Percentiles rank a stretch among this genome's conserved stretches.
Evolutionary conservation across 2,329 filamentous ascomycete genomes (phyloP).

Genomic region (Fusarium sororula): DNA sequence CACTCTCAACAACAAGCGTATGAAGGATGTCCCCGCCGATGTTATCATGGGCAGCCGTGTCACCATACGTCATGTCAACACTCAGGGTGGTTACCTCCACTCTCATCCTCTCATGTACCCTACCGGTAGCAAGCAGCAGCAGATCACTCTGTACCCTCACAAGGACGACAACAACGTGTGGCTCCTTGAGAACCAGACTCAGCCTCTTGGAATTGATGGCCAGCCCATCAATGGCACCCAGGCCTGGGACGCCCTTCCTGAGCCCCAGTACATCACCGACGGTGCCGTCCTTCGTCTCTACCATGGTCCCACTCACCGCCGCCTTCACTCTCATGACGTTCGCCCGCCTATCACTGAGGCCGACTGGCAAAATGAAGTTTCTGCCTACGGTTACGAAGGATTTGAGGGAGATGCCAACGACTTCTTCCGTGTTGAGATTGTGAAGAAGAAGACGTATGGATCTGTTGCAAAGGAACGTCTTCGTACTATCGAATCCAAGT

Average conservation of each 20-base stretch:
- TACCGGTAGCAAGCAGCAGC: constrained; percentile 96
- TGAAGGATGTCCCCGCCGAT: constrained; percentile 94
- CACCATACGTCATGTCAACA: constrained; percentile 91
- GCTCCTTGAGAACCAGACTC: constrained; percentile 94
- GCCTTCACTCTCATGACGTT: constrained; percentile 95
- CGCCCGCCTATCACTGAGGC: constrained; percentile 86
- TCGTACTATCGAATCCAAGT: constrained; percentile 96
- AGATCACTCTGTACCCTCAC: constrained; percentile 97
- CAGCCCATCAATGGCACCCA: constrained; percentile 80
- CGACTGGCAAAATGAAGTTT: constrained; percentile 96
- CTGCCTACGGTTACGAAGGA: constrained; percentile 95
- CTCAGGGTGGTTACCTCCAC: constrained; percentile 96
- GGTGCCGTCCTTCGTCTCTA: constrained; percentile 85
- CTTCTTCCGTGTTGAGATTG: constrained; percentile 92
- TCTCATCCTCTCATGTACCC: constrained; percentile 98
- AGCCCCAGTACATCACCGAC: constrained; percentile 76
- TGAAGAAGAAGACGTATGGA: constrained; percentile 86
- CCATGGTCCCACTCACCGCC: constrained; percentile 83
- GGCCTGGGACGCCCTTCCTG: constrained; percentile 81
- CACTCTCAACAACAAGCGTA: constrained; percentile 93
- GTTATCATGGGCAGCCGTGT: constrained; percentile 89
- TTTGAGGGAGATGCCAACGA: constrained; percentile 98
- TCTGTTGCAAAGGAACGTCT: constrained; percentile 82
- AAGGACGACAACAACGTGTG: constrained; percentile 99
- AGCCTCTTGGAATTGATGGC: constrained; percentile 81